Conservation (phyloP, 1,284 basidiomycete species). For the Heterobasidion parviporum region DNA sequence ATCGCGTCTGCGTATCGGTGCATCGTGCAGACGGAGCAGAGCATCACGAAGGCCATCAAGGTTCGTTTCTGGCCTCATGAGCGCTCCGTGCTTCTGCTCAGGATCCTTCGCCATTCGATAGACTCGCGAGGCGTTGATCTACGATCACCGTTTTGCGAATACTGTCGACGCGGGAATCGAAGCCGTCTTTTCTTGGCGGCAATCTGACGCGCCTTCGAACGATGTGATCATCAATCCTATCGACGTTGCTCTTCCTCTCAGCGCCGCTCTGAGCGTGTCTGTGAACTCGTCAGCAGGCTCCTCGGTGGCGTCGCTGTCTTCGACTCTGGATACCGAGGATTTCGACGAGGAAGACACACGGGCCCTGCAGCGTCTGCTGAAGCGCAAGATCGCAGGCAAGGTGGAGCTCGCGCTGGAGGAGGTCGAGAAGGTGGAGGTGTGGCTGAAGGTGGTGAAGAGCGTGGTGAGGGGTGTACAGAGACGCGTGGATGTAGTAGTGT, state of each 20-base stretch:
- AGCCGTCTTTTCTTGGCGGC: neutral
- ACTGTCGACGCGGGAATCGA: constrained; percentile 1
- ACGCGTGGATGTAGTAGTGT: constrained; percentile 14
- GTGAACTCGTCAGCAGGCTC: neutral
- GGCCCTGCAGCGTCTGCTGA: constrained; percentile 47
- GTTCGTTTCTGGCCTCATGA: constrained; percentile 1
- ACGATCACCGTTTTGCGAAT: constrained; percentile 7
- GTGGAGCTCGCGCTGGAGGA: constrained; percentile 54
- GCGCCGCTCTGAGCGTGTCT: neutral
- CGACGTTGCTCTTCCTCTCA: neutral
- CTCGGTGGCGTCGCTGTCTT: constrained; percentile 10
- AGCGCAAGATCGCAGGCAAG: constrained; percentile 53
- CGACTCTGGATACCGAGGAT: constrained; percentile 26
- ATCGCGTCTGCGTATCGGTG: constrained; percentile 8
- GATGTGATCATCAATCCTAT: neutral
- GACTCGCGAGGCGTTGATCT: constrained; percentile 5
- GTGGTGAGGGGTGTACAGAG: constrained; percentile 49
- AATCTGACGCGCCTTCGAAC: neutral
- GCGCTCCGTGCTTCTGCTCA: neutral
- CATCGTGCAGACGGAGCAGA: constrained; percentile 11
- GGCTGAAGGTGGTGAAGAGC: constrained; percentile 57
- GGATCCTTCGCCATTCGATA: neutral
- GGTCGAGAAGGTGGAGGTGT: constrained; percentile 46
- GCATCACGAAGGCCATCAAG: constrained; percentile 5
- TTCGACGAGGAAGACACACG: constrained; percentile 50